Evolutionary conservation across 2,329 filamentous ascomycete species (phyloP).

Genomic region (Epichloe typhina): DNA sequence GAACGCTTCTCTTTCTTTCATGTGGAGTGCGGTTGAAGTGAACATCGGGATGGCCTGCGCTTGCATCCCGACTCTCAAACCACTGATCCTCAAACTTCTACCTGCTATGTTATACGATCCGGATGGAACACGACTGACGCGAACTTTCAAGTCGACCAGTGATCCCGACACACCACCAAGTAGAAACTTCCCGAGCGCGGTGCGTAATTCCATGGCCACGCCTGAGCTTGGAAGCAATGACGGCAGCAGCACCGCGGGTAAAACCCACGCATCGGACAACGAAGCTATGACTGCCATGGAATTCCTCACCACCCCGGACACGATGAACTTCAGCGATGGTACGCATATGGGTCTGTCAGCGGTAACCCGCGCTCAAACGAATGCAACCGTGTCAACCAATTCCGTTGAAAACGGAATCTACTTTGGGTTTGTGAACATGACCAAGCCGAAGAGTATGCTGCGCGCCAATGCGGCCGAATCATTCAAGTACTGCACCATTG

Average conservation of each 20-base stretch:
- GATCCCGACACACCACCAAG: constrained; percentile 18
- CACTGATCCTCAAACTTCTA: constrained; percentile 56
- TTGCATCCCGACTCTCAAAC: constrained; percentile 86
- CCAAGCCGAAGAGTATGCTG: constrained; percentile 56
- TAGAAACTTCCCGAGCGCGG: constrained; percentile 5
- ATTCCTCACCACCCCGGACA: constrained; percentile 32
- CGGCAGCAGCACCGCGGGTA: background rate
- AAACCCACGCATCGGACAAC: constrained; percentile 10
- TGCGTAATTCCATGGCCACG: background rate
- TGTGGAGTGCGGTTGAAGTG: constrained; percentile 91
- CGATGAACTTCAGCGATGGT: constrained; percentile 9
- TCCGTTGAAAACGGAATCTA: constrained; percentile 39
- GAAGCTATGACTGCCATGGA: constrained; percentile 26
- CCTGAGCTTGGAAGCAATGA: background rate
- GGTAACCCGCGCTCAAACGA: constrained; percentile 13
- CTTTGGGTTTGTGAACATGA: constrained; percentile 67
- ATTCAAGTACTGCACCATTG: constrained; percentile 57
- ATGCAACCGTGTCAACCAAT: constrained; percentile 22
- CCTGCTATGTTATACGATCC: constrained; percentile 43
- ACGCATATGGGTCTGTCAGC: constrained; percentile 3
- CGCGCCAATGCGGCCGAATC: constrained; percentile 50
- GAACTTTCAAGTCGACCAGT: constrained; percentile 14
- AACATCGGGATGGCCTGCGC: constrained; percentile 83
- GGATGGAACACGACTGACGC: constrained; percentile 23
- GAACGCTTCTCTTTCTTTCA: constrained; percentile 73